Base-by-base conservation (phyloP, 202 grass and related monocot genomes). In the Schoenoplectus tabernaemontani region DNA sequence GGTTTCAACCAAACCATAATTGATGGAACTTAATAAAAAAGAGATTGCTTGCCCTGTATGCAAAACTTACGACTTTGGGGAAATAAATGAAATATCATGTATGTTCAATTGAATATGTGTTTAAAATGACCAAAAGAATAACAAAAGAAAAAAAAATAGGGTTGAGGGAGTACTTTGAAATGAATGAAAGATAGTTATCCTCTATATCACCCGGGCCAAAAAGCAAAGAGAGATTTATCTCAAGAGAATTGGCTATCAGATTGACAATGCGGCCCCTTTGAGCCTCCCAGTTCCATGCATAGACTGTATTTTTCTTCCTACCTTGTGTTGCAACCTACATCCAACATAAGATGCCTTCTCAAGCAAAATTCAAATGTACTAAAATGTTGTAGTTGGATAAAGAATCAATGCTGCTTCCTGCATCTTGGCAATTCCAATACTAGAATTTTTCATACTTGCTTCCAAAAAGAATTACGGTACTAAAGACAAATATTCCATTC, bases 191-290 rank as follows among this genome's bases (percentile, higher is more conserved):
- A 84, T 98, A 94, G 78, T 68, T 87, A 77, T 98, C 95, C 83
- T 98, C 89, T 47, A 84, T 86, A 39, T 89, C 86, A 48, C 83
- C 83, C 39, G 95, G 86, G 77, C 95, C 91, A 85, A 98, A 98
- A 59, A 98, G 87, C 43, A 98, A 64, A 0, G 91, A 92, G 56
- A 98, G 84, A 53, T 94, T 88, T 77, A 84, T 87, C 83, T 98
- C 95, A 34, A 98, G 86, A 89, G 95, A 94, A 82, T 86, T 98
- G 24, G 95, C 89, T 56, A 98, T 81, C 76, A 98, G 77, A 98
- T 84, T 92, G 60, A 90, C 71, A 68, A 98, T 98, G 61, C 91
- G 88, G 51, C 89, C 84, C 82, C 95, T 98, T 80, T 94, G 95
- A 13, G 87, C 81, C 76, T 94, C 91, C 95, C 95, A 98, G 61